phyloP scores from a whole-genome alignment of 2,329 filamentous ascomycete species.

The Xylaria polymorpha region DNA sequence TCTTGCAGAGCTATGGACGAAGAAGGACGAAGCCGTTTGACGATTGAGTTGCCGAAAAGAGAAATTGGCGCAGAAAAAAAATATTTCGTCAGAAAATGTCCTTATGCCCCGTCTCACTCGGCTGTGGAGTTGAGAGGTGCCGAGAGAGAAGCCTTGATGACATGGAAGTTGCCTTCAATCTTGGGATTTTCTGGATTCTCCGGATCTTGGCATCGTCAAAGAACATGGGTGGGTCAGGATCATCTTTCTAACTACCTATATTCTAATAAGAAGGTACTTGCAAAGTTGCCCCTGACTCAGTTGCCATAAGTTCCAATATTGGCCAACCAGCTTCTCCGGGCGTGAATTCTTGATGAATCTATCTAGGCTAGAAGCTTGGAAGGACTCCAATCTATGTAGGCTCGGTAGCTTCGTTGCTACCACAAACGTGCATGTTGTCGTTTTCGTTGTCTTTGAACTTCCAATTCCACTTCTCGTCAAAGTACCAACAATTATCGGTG shows the following conservation, averaged over 20 bases:
- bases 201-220: not conserved
- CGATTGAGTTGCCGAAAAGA: too few relatives aligned
- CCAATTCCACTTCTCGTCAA: not conserved
- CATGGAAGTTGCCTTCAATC: not conserved
- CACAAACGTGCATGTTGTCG: not conserved
- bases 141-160: not conserved
- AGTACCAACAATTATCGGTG: not conserved
- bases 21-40: too few relatives aligned
- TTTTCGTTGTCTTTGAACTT: not conserved
- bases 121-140: constrained; percentile 1
- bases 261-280: constrained; percentile 3
- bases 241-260: not conserved
- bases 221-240: not conserved
- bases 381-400: not conserved
- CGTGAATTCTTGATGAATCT: not conserved
- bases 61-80: too few relatives aligned
- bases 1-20: too few relatives aligned
- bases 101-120: not conserved
- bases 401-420: not conserved
- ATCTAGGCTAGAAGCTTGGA: not conserved
- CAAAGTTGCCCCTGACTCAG: not conserved
- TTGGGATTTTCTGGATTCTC: not conserved
- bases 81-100: too few relatives aligned
- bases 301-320: not conserved
- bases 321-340: not conserved